Percentiles rank a stretch among this genome's conserved stretches.
These are phyloP conservation scores for Globisporangium splendens DNA, from an alignment of 352 stramenopile genomes.

Conservation along the genomic window DNA sequence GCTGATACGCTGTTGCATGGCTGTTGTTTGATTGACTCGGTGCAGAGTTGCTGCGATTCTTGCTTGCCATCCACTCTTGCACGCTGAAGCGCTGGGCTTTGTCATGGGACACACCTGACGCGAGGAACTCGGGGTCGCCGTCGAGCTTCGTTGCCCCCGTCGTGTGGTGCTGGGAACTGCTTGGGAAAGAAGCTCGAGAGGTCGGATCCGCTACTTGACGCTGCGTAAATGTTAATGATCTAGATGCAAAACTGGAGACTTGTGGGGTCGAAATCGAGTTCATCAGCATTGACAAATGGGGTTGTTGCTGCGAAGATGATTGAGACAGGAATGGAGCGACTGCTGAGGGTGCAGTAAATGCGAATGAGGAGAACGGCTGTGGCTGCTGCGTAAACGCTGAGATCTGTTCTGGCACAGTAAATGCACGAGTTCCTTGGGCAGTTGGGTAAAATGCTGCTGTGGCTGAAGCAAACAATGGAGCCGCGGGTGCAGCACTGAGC, in stretches of 20 bases:
- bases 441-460: neutral
- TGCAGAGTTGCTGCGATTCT: constrained; percentile 29
- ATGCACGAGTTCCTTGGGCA: neutral
- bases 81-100: constrained; percentile 60
- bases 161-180: neutral
- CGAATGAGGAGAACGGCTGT: constrained; percentile 3
- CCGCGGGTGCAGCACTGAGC: neutral
- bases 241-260: neutral
- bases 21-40: constrained; percentile 23
- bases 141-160: constrained; percentile 22
- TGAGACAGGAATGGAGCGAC: neutral
- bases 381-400: no score
- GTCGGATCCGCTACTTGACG: neutral
- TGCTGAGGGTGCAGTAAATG: neutral
- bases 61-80: constrained; percentile 73
- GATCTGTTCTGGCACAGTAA: neutral
- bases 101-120: constrained; percentile 65
- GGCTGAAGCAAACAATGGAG: constrained; percentile 1
- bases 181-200: neutral
- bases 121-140: constrained; percentile 45
- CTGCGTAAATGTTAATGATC: neutral
- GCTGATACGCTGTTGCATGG: constrained; percentile 12
- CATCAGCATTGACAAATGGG: neutral
- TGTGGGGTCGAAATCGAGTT: neutral
- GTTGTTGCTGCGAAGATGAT: neutral